phyloP scores from a whole-genome alignment of 768 basidiomycete species.

The Xerocomellus amylosporus region DNA sequence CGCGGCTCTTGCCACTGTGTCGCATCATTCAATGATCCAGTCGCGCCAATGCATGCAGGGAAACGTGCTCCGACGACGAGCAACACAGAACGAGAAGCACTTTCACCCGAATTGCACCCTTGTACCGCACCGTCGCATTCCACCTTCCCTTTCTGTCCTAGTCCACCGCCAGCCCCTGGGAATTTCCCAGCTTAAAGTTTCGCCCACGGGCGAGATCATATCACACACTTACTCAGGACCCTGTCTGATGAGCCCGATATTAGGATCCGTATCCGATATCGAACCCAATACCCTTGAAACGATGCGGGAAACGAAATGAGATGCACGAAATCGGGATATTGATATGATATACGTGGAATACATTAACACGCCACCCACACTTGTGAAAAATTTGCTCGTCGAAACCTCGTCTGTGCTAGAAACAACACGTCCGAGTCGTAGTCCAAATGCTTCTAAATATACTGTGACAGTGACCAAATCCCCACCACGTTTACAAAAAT shows the following conservation, averaged over 20 bases:
- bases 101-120: constrained; percentile 7
- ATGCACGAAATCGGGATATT: constrained; percentile 21
- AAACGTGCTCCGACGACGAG: neutral
- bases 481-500: constrained; percentile 41
- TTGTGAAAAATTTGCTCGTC: too few relatives aligned
- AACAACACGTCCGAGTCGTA: neutral
- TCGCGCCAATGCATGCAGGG: neutral
- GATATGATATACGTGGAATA: constrained; percentile 26
- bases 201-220: too few relatives aligned
- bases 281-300: constrained; percentile 20
- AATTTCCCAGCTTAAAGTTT: constrained; percentile 16
- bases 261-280: constrained; percentile 19
- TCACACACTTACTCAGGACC: constrained; percentile 8
- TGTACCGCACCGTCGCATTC: neutral
- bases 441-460: constrained; percentile 12
- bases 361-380: constrained; percentile 20
- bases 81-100: neutral
- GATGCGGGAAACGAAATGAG: constrained; percentile 13
- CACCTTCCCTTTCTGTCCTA: constrained; percentile 17
- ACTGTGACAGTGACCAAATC: neutral
- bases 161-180: constrained; percentile 1
- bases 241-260: constrained; percentile 25
- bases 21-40: neutral
- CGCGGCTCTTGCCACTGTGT: neutral
- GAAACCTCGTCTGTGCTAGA: neutral